Base-by-base conservation (phyloP, 768 basidiomycete genomes). In the Mycena metata region DNA sequence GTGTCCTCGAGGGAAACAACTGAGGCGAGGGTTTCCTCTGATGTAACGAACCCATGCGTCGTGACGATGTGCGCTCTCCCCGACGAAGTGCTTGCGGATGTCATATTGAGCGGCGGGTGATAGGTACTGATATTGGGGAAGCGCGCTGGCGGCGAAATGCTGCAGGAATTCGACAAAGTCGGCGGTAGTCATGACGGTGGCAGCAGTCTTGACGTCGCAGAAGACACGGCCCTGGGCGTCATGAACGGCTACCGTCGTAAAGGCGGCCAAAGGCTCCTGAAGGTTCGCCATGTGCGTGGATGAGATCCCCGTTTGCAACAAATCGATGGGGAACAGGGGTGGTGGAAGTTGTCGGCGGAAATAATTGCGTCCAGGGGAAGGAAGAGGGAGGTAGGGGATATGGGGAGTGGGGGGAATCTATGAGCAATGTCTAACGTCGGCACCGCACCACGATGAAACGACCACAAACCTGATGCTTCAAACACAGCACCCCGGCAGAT, bases 81-180 rank as follows among this genome's bases (percentile, higher is more conserved):
- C 35, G 7, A 62, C 2, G 23, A 67, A 67, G 24, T 62, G 17
- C 10, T 17, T 41, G n/a, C 45, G 17, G 24, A 57, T 54, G 2
- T 46, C 41, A 10, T 57, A 9, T 16, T 17, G 52, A 4, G 42
- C 66, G 5, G 17, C 13, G 15, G 46, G 46, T 9, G 66, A 56
- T 10, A 67, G 12, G 19, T 13, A 19, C 12, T 23, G 17, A 21
- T 50, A 52, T 5, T 60, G 16, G 0, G 54, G 36, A n/a, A 67
- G 33, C 17, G 39, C 30, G 23, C n/a, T 12, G 15, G 21, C 19
- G 0, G 57, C 60, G 23, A 67, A 13, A 42, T 57, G 26, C 47
- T 67, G 66, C 7, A 67, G 46, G 47, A 67, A 67, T 15, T 57
- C n/a, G 2, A 26, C 60, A 16, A 67, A 36, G 11, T 67, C 66